Base-by-base conservation (phyloP, 805 yeast genomes). In the Wickerhamomyces subpelliculosus region DNA sequence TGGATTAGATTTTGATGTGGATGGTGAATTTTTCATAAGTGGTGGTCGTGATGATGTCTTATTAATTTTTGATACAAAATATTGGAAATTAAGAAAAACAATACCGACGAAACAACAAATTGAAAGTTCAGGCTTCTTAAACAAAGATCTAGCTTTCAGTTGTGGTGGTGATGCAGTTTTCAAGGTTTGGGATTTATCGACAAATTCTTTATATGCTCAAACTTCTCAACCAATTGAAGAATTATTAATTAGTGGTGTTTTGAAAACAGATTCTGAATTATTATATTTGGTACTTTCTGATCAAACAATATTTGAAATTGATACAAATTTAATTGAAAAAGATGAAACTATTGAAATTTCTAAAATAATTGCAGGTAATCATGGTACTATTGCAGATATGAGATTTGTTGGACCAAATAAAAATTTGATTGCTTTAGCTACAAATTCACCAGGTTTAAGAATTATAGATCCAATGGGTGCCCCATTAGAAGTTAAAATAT, bases 301-400 rank as follows among this genome's bases (percentile, higher is more conserved):
- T 62, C 97, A 93, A 61, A 82, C 96, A 0, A 60, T 93, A 13
- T 67, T 72, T 21, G 67, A 74, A 46, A 55, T 79, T 19, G 68
- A 69, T 30, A 44, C 67, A 2, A 52, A 55, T 31, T 21, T 50
- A 4, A 46, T 62, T 13, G 54, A 57, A 27, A 51, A 54, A 4
- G 49, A 51, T 4, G 52, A 51, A 8, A 48, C 47, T 21, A 55
- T 83, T n/a, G 68, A 71, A 16, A 55, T 73, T 2, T 50, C 59
- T 8, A 67, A 78, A 39, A 70, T 76, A 30, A 68, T 88, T 48
- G 93, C 96, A 1, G 97, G 97, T 48, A 88, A 88, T 59, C 96
- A 90, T 61, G 97, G 97, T 40, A 90, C 93, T 20, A 80, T 93
- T 51, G 95, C 96, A 3, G 97, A 90, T 56, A 72, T 88, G 65